Percentiles rank a stretch among this genome's conserved stretches.
Conservation (phyloP, 257 asterid genomes). For the Solanum sitiens region DNA sequence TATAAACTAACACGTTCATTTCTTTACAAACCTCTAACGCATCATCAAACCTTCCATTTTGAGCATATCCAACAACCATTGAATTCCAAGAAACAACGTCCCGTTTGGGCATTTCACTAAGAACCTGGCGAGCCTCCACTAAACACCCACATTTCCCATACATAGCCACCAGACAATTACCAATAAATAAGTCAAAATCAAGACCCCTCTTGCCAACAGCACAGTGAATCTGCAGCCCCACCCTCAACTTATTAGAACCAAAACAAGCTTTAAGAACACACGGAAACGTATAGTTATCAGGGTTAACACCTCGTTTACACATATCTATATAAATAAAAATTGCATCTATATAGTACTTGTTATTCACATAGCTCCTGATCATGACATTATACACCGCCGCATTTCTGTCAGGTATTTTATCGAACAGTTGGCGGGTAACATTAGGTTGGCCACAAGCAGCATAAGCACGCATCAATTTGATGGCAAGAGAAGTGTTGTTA, state of each 20-base stretch:
- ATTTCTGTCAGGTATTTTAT: slow-evolving; percentile 48
- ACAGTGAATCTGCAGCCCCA: slow-evolving; percentile 61
- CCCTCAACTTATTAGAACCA: slow-evolving; percentile 24
- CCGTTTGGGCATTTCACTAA: slow-evolving; percentile 44
- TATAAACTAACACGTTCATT: slow-evolving; percentile 41
- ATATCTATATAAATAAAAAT: slow-evolving; percentile 41
- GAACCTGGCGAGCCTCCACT: slow-evolving; percentile 46
- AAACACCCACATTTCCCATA: slow-evolving; percentile 77
- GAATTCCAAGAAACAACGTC: slow-evolving; percentile 91
- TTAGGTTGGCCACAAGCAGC: slow-evolving; percentile 42
- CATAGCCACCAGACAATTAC: slow-evolving; percentile 76
- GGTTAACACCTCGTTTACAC: slow-evolving; percentile 25
- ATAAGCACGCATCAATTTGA: slow-evolving; percentile 74
- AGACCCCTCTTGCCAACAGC: slow-evolving; percentile 57
- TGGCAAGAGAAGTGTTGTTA: slow-evolving; percentile 39
- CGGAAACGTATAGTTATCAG: slow-evolving; percentile 79
- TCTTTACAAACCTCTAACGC: slow-evolving; percentile 66
- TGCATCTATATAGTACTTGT: slow-evolving; percentile 40
- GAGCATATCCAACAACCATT: slow-evolving; percentile 63
- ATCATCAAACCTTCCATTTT: slow-evolving; percentile 55
- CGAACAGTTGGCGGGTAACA: slow-evolving; percentile 56
- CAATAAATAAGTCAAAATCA: slow-evolving; percentile 45
- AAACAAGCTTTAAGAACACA: slow-evolving; percentile 82
- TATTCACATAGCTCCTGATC: slow-evolving; percentile 81
- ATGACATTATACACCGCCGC: slow-evolving; percentile 52